phyloP scores from a whole-genome alignment of 1,284 basidiomycete species.

The Peniophora sp. region DNA sequence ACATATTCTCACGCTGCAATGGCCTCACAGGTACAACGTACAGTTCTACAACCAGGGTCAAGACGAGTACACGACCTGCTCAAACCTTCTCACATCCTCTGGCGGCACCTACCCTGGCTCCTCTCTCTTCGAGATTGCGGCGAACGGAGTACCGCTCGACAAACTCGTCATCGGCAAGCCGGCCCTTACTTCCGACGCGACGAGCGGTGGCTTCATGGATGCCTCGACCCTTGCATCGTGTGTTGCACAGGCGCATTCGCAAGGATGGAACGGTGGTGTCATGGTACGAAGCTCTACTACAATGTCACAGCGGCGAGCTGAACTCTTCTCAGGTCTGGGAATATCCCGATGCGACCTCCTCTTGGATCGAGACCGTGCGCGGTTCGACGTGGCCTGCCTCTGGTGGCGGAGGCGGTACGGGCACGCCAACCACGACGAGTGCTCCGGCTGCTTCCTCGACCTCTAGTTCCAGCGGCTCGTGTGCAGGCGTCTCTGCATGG shows the following conservation, averaged over 20 bases:
- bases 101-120: slow-evolving; percentile 41
- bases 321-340: too few relatives aligned
- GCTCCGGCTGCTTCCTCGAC: too few relatives aligned
- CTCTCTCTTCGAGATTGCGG: slow-evolving; percentile 53
- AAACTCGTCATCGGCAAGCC: slow-evolving; percentile 62
- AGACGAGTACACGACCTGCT: slow-evolving; percentile 50
- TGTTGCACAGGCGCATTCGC: slow-evolving; percentile 40
- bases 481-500: too few relatives aligned
- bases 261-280: slow-evolving; percentile 37
- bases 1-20: neutral
- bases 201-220: slow-evolving; percentile 46
- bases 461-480: too few relatives aligned
- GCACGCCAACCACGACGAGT: too few relatives aligned
- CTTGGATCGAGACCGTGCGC: slow-evolving; percentile 43
- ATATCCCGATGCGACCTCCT: slow-evolving; percentile 35
- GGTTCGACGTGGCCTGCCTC: slow-evolving; percentile 25
- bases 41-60: slow-evolving; percentile 59
- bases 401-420: too few relatives aligned
- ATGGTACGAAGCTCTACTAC: too few relatives aligned
- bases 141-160: slow-evolving; percentile 40
- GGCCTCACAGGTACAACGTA: slow-evolving; percentile 33
- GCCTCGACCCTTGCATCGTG: slow-evolving; percentile 46
- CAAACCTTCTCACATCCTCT: slow-evolving; percentile 42
- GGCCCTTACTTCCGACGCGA: slow-evolving; percentile 38
- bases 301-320: too few relatives aligned